Evolutionary conservation across 1,139 yeast genomes (phyloP).

Genomic region (Yamadazyma mexicana): DNA sequence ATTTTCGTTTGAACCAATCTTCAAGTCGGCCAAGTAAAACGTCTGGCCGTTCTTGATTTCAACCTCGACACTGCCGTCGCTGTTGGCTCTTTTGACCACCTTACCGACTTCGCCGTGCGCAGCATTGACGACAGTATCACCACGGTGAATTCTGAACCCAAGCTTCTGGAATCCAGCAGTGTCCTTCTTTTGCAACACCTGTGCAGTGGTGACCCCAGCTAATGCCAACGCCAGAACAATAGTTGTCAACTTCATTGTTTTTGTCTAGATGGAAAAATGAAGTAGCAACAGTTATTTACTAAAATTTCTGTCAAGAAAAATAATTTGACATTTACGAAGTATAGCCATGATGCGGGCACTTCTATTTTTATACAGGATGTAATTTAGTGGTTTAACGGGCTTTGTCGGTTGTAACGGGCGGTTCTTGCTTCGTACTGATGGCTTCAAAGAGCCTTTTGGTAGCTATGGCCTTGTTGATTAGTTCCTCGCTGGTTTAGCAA

Average conservation of each 20-base stretch:
- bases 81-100: constrained; percentile 22
- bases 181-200: background rate
- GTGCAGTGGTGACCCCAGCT: background rate
- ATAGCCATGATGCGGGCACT: no score
- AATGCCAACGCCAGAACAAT: constrained; percentile 1
- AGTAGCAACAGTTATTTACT: no score
- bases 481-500: no score
- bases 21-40: constrained; percentile 48
- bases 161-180: constrained; percentile 14
- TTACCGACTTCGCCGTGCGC: constrained; percentile 12
- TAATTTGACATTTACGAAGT: no score
- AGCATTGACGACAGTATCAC: constrained; percentile 19
- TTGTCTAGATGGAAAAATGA: background rate
- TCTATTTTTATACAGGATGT: no score
- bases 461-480: no score
- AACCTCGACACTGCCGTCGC: constrained; percentile 24
- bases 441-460: no score
- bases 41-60: constrained; percentile 42
- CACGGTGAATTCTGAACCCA: constrained; percentile 28
- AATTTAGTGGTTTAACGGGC: no score
- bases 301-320: no score
- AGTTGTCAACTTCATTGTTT: constrained; percentile 2
- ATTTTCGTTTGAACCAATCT: constrained; percentile 34
- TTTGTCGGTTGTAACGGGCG: no score
- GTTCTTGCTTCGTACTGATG: no score